Percentiles rank a stretch among this genome's conserved stretches.
phyloP scores from a whole-genome alignment of 2,329 filamentous ascomycete genomes.

The Chalaropsis thielavioides region DNA sequence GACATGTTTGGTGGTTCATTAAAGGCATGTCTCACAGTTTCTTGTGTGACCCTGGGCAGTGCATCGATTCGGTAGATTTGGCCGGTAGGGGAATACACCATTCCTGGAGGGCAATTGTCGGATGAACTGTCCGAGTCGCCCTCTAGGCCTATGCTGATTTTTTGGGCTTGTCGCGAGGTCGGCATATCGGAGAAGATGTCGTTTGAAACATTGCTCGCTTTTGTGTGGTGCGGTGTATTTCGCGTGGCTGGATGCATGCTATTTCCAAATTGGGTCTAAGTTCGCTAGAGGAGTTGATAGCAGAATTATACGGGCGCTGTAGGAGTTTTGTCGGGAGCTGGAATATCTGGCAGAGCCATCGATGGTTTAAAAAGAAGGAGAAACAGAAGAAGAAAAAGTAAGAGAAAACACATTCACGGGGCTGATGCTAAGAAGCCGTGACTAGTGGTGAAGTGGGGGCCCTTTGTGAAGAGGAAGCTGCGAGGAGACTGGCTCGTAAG shows the following conservation, averaged over 20 bases:
- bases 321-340: not conserved
- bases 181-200: not conserved
- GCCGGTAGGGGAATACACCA: conserved; percentile 28
- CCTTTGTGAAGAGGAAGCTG: no score
- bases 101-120: conserved; percentile 12
- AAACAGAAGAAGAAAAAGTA: no score
- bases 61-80: conserved; percentile 30
- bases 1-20: conserved; percentile 35
- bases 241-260: not conserved
- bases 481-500: no score
- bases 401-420: not conserved
- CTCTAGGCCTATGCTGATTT: conserved; percentile 19
- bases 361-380: not conserved
- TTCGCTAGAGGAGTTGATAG: no score
- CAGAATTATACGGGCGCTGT: no score
- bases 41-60: conserved; percentile 27
- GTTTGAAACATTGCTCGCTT: not conserved
- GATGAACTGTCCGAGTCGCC: conserved; percentile 23
- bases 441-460: no score
- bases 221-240: not conserved
- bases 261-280: no score
- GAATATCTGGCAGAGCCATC: conserved; percentile 4
- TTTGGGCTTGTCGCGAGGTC: not conserved
- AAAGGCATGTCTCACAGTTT: conserved; percentile 32
- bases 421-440: no score